Base-by-base conservation (phyloP, 305 asterid species). In the Rubia occidens region DNA sequence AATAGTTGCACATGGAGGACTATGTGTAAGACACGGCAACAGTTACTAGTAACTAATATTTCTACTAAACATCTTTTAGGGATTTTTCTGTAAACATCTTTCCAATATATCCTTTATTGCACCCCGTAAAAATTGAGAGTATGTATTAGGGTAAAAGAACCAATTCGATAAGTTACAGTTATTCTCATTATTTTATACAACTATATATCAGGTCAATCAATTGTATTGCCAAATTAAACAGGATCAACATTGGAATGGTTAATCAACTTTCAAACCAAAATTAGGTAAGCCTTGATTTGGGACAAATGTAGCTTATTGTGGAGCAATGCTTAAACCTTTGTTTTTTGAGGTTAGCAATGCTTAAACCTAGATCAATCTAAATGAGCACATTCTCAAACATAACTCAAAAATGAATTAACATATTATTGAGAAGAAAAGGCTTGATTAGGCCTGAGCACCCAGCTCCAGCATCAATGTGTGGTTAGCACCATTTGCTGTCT, bases 381-480 rank as follows among this genome's bases (percentile, higher is more conserved):
- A 49, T 49, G 54, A 49, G 55, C 4, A 5, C 55, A 43, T 43
- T 43, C n/a, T 5, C 53, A 11, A 4, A 4, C n/a, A 47, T 4
- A 13, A 47, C n/a, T 53, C 59, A 6, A 58, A 58, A 21, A 15
- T 24, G 35, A 0, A 58, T 17, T 8, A 58, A 58, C 62, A 20
- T 17, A 37, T 17, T n/a, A 55, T 6, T 44, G n/a, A 17, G 43
- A 9, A 62, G 10, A 18, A 15, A 26, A n/a, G 40, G 7, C 5
- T n/a, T n/a, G 8, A 20, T 47, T 85, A 82, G 63, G 88, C 86
- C 73, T 77, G 75, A 66, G 83, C 82, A 11, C 84, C 86, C 15
- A 85, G 86, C 81, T 87, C 94, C 79, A 87, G 82, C 86, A 79
- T 72, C 59, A 85, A 78, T 37, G 92, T 86, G 81, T 86, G 88